Evolutionary conservation across 2,329 filamentous ascomycete species (phyloP).

Genomic region (Huntiella bhutanensis): DNA sequence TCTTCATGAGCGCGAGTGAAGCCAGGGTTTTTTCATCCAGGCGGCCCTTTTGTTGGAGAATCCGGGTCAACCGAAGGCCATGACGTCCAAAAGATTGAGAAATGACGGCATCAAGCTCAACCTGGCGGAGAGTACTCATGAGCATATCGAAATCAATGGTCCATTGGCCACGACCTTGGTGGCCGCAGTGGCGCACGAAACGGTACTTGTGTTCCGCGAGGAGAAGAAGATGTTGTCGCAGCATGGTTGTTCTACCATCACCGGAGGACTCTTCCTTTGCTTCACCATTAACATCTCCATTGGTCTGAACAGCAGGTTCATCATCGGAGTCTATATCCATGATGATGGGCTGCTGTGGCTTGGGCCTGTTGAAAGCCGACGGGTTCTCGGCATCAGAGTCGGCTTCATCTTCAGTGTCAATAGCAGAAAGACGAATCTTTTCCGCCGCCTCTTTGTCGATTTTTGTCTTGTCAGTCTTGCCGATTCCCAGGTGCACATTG

Average conservation of each 20-base stretch:
- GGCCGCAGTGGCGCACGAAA: conserved; percentile 51
- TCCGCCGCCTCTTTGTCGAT: conserved; percentile 29
- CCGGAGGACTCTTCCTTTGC: conserved; percentile 28
- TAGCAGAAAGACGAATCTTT: conserved; percentile 21
- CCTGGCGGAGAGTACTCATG: conserved; percentile 49
- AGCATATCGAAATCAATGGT: conserved; percentile 65
- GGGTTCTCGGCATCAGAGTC: conserved; percentile 16
- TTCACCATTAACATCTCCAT: conserved; percentile 17
- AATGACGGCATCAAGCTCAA: conserved; percentile 67
- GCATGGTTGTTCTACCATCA: conserved; percentile 8
- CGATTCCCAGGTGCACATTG: conserved; percentile 37
- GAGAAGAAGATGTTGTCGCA: conserved; percentile 49
- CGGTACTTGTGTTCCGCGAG: conserved; percentile 49
- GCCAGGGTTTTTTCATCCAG: conserved; percentile 86
- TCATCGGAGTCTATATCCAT: conserved; percentile 16
- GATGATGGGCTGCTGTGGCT: background rate
- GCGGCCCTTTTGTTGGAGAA: conserved; percentile 72
- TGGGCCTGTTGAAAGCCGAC: background rate
- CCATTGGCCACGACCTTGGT: conserved; percentile 52
- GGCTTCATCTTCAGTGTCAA: conserved; percentile 19
- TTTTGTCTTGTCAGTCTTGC: conserved; percentile 29
- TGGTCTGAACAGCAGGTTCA: background rate
- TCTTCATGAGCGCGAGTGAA: conserved; percentile 62
- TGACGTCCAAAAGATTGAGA: conserved; percentile 56
- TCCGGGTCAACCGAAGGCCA: conserved; percentile 66